Base-by-base conservation (phyloP, 192 early-diverging fungal species). In the Obelidium mucronatum region DNA sequence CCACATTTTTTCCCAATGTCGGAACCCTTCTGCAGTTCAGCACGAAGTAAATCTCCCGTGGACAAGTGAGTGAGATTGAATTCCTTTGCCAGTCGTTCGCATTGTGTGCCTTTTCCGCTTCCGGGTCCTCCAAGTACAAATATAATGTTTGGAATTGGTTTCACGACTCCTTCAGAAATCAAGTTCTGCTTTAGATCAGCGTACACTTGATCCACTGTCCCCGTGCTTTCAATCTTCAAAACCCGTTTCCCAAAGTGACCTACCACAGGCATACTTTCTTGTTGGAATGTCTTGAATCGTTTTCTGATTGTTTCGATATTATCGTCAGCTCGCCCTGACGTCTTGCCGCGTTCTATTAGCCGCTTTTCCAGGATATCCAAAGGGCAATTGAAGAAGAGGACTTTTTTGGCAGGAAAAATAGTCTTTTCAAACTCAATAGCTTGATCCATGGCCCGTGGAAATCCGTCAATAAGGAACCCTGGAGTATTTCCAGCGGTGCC, bases 381-480 rank as follows among this genome's bases (percentile, higher is more conserved):
- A 6, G 88, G 80, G 35, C 66, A 67, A 33, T 89, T 80, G 68
- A 89, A 90, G 76, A 78, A 89, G 35, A 90, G 79, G 34, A 84
- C 81, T 39, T 80, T 79, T 17, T 76, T 81, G 63, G 78, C 79
- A 5, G 36, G 58, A 5, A 82, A 84, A 33, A 89, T 73, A 36
- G 79, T 74, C 48, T 73, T 66, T 60, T 85, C 83, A 55, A 84
- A 84, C 75, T 78, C 59, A 6, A 66, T 34, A 0, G 89, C 90
- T 75, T 91, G 90, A 34, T 90, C 89, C 52, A 92, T 76, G 36
- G 84, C 78, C 6, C 90, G 75, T 28, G 91, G 91, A 77, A 90
- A 92, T 26, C 91, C 91, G 70, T 92, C 91, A 35, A 92, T 81
- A 40, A 92, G 77, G 68, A 85, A 86, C 8, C 87, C 90, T 6